Base-by-base conservation (phyloP, 228 moss, liverwort and hornwort genomes). In the Sphagnum magellanicum region DNA sequence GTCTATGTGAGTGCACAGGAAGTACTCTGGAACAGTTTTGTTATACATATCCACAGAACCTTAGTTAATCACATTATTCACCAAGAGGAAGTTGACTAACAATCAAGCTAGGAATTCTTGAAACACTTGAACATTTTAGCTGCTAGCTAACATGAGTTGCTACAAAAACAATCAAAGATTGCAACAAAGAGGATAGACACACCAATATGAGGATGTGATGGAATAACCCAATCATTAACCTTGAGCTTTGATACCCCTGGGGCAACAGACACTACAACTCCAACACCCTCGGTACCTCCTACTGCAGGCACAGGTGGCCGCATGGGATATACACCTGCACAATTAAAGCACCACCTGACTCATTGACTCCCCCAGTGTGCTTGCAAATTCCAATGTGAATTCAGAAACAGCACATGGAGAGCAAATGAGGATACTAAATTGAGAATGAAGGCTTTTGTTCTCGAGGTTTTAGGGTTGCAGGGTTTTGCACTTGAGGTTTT, bases 211-310 rank as follows among this genome's bases (percentile, higher is more conserved):
- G 91, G 86, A 79, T 87, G 86, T 59, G 77, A 68, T 64, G 91
- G 92, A 79, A 95, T 89, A 61, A 95, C 95, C 90, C 92, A 95
- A 67, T 95, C 95, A 57, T 87, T 76, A 53, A 92, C 84, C 67
- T 72, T 78, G 77, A 95, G 62, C 62, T 76, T 85, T 67, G 74
- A 75, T 73, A 95, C 92, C 60, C 83, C 83, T 16, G 81, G 81
- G 67, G 90, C 87, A 57, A 85, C 76, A 75, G 83, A 88, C 63
- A 87, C 77, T 16, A 95, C 82, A 65, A 76, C 63, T 74, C 92
- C 95, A 48, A 92, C 92, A 49, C 95, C 95, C 78, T 95, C 92
- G 50, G 77, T 88, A 52, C 95, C 95, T 65, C 84, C 95, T 65
- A 95, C 80, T 63, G 95, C 90, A 73, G 92, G 95, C 53, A 89